These are phyloP conservation scores for Chara braunii DNA, from an alignment of 139 green algal genomes.

Conservation along the genomic window DNA sequence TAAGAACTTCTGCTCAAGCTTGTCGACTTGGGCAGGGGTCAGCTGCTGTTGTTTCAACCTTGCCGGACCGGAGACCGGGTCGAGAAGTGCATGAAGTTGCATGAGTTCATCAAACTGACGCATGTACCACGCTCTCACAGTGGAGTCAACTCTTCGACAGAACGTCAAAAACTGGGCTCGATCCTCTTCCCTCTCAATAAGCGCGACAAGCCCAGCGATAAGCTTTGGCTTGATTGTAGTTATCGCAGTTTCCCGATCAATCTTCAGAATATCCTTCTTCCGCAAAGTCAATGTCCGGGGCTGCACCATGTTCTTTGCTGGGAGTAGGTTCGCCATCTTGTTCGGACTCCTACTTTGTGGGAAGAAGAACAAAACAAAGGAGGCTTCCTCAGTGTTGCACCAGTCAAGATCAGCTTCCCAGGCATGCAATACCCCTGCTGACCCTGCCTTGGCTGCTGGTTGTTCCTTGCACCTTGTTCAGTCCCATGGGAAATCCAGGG, in stretches of 20 bases:
- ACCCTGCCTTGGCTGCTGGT: no score
- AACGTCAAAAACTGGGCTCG: conserved; percentile 16
- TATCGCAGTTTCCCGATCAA: conserved; percentile 11
- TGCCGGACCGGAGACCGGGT: conserved; percentile 9
- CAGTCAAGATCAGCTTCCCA: no score
- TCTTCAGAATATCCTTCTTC: conserved; percentile 8
- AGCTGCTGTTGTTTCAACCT: conserved; percentile 20
- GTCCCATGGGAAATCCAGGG: no score
- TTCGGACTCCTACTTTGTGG: no score
- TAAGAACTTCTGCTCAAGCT: conserved; percentile 28
- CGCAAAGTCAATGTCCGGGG: neutral
- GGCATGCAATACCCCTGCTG: no score
- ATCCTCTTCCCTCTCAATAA: conserved; percentile 19
- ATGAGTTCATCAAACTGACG: conserved; percentile 28
- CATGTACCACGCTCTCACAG: conserved; percentile 30
- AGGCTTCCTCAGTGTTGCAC: no score
- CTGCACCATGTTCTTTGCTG: no score
- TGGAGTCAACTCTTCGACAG: conserved; percentile 25
- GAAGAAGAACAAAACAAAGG: no score
- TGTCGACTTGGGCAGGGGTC: neutral
- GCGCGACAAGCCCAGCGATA: conserved; percentile 1
- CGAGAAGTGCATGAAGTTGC: conserved; percentile 27
- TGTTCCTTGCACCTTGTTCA: no score
- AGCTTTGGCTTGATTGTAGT: conserved; percentile 12
- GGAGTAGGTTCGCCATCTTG: no score